Evolutionary conservation across 345 rosid genomes (phyloP).

Genomic region (Dipteronia sinensis): DNA sequence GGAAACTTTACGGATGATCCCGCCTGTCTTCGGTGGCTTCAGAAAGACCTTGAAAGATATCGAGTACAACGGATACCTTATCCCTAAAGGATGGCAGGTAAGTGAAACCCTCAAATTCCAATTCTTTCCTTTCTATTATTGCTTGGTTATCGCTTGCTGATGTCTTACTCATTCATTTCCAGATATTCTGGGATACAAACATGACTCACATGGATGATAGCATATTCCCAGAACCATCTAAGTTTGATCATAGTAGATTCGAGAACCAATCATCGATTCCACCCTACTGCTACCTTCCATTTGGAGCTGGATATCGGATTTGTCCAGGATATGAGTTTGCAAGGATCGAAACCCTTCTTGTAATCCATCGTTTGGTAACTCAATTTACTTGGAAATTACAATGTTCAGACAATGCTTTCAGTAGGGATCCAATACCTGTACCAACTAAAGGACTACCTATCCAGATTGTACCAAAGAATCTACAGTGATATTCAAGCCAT

Average conservation of each 20-base stretch:
- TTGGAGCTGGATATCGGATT: constrained; percentile 53
- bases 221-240: constrained; percentile 47
- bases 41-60: constrained; percentile 47
- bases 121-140: neutral
- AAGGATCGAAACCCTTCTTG: constrained; percentile 48
- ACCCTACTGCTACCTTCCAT: constrained; percentile 49
- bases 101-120: constrained; percentile 12
- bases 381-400: constrained; percentile 45
- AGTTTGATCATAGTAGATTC: constrained; percentile 50
- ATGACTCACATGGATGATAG: constrained; percentile 52
- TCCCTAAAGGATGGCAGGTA: constrained; percentile 61
- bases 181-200: constrained; percentile 50
- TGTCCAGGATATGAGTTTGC: constrained; percentile 64
- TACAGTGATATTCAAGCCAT: neutral
- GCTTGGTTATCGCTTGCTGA: neutral
- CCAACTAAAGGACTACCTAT: constrained; percentile 51
- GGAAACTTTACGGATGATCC: constrained; percentile 52
- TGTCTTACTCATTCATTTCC: neutral
- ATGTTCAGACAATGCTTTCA: constrained; percentile 35
- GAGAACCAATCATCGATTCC: constrained; percentile 49
- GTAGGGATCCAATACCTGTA: constrained; percentile 49
- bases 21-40: constrained; percentile 56
- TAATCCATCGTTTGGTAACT: constrained; percentile 51
- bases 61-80: constrained; percentile 41
- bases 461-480: constrained; percentile 32